Evolutionary conservation across 2,329 filamentous ascomycete species (phyloP).

Genomic region (Ophiostoma fasciatum): DNA sequence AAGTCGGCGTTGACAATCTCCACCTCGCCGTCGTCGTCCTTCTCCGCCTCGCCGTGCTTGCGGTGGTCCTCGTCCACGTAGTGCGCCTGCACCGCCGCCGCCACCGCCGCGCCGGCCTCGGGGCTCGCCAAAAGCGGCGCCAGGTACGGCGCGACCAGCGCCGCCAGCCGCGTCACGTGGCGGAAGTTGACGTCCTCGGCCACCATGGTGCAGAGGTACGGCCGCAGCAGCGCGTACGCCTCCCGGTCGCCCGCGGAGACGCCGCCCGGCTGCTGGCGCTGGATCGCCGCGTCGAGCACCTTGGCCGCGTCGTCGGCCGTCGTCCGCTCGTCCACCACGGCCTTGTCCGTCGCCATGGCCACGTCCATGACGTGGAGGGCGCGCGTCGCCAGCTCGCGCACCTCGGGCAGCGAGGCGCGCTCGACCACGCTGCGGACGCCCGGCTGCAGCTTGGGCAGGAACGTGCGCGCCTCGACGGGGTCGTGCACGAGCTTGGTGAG

Average conservation of each 20-base stretch:
- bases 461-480: slow-evolving; percentile 84
- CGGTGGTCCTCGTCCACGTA: slow-evolving; percentile 76
- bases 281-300: slow-evolving; percentile 61
- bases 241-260: slow-evolving; percentile 40
- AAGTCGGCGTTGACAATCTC: slow-evolving; percentile 98
- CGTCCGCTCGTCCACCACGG: slow-evolving; percentile 47
- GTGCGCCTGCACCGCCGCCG: slow-evolving; percentile 57
- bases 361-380: slow-evolving; percentile 80
- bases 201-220: slow-evolving; percentile 72
- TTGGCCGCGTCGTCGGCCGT: slow-evolving; percentile 59
- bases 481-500: slow-evolving; percentile 95
- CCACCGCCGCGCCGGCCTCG: slow-evolving; percentile 47
- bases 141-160: slow-evolving; percentile 60
- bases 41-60: slow-evolving; percentile 69
- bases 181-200: slow-evolving; percentile 79
- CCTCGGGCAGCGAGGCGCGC: slow-evolving; percentile 83
- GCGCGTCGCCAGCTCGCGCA: slow-evolving; percentile 74
- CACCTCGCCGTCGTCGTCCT: slow-evolving; percentile 80
- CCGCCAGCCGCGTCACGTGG: slow-evolving; percentile 56
- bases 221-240: slow-evolving; percentile 50
- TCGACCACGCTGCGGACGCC: slow-evolving; percentile 83
- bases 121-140: slow-evolving; percentile 49
- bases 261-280: slow-evolving; percentile 46
- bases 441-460: slow-evolving; percentile 85
- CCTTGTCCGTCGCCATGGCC: slow-evolving; percentile 66